These are phyloP conservation scores for Epichloe gansuensis DNA, from an alignment of 2,329 filamentous ascomycete species.

Conservation along the genomic window DNA sequence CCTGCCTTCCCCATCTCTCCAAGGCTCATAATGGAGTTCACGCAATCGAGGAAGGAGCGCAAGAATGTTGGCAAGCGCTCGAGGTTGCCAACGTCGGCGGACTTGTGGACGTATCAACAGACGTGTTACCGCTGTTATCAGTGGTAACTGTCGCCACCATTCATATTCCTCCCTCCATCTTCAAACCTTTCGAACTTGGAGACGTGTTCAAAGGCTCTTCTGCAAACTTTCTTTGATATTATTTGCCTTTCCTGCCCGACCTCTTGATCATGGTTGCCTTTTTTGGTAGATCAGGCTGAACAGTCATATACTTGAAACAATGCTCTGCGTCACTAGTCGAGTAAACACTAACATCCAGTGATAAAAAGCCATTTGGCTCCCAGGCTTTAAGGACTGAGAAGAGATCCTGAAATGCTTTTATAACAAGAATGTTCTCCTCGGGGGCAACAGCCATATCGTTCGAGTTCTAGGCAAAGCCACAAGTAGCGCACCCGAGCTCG, in stretches of 20 bases:
- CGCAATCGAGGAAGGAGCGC: conserved; percentile 22
- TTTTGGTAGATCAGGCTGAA: conserved; percentile 14
- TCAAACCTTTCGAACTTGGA: neutral
- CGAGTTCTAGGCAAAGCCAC: conserved; percentile 19
- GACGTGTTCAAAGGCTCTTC: too few species aligned
- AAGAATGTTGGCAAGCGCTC: conserved; percentile 20
- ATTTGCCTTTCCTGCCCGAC: neutral
- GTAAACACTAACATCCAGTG: conserved; percentile 26
- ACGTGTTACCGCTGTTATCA: conserved; percentile 19
- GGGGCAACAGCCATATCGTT: conserved; percentile 15
- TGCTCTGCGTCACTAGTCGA: conserved; percentile 24
- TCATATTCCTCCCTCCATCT: conserved; percentile 3
- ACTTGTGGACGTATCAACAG: conserved; percentile 26
- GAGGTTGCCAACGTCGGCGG: conserved; percentile 22
- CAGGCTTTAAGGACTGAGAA: conserved; percentile 20
- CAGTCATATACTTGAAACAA: conserved; percentile 23
- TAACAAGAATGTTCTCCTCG: conserved; percentile 15
- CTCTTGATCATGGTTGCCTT: conserved; percentile 10
- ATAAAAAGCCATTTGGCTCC: conserved; percentile 20
- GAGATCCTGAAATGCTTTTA: conserved; percentile 17
- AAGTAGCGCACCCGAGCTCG: conserved; percentile 15
- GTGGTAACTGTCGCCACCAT: conserved; percentile 23
- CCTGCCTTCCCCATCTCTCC: too few species aligned
- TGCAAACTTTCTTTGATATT: too few species aligned
- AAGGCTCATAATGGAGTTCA: conserved; percentile 26